Conservation (phyloP, 2,329 filamentous ascomycete genomes). For the Talaromyces atroroseus region DNA sequence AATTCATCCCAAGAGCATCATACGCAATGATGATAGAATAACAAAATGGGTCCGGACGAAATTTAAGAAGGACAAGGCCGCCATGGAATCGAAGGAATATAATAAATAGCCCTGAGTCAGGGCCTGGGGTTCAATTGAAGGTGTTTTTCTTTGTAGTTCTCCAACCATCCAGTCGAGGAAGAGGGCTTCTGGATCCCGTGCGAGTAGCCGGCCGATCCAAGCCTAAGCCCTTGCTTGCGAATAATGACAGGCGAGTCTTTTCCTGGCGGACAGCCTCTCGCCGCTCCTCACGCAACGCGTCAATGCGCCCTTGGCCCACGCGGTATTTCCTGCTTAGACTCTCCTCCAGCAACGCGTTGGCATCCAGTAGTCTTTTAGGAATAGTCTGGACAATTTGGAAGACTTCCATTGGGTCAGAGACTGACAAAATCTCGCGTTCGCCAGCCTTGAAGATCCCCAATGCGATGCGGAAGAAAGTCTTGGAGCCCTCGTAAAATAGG, state of each 20-base stretch:
- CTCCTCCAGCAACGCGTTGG: slow-evolving; percentile 73
- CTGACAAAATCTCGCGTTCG: slow-evolving; percentile 70
- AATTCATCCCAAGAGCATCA: slow-evolving; percentile 10
- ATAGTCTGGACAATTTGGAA: slow-evolving; percentile 90
- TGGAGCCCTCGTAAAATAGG: slow-evolving; percentile 92
- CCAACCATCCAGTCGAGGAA: slow-evolving; percentile 14
- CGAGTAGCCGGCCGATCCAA: slow-evolving; percentile 12
- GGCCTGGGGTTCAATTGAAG: slow-evolving; percentile 1
- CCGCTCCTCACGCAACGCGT: slow-evolving; percentile 66
- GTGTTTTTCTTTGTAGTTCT: slow-evolving; percentile 11
- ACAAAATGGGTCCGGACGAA: not conserved
- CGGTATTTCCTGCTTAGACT: slow-evolving; percentile 76
- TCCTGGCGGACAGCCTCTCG: slow-evolving; percentile 46
- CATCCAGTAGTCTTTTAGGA: slow-evolving; percentile 73
- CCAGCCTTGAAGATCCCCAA: slow-evolving; percentile 86
- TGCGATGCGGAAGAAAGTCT: slow-evolving; percentile 87
- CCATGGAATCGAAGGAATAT: not conserved
- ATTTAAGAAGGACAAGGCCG: not conserved
- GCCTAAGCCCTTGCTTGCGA: slow-evolving; percentile 23
- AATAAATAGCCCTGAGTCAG: not conserved
- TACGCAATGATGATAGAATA: slow-evolving; percentile 10
- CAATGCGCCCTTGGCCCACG: slow-evolving; percentile 74
- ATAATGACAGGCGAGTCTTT: slow-evolving; percentile 34
- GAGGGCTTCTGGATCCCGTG: slow-evolving; percentile 12
- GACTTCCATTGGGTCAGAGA: slow-evolving; percentile 87